Base-by-base conservation (phyloP, 257 asterid genomes). In the Anisodus acutangulus region DNA sequence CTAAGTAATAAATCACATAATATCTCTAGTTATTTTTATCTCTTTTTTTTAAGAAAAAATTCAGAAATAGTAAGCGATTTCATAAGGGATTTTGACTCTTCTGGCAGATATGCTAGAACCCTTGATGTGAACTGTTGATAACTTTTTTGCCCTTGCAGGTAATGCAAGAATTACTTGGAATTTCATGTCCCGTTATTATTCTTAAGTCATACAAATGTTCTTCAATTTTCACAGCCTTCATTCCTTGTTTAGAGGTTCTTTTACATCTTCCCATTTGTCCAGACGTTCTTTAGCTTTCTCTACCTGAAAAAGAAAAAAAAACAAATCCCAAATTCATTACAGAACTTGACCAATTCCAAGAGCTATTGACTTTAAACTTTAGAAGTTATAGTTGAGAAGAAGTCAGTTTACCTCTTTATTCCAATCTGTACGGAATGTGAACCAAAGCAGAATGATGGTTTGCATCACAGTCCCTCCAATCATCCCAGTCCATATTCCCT, bases 401-500 rank as follows among this genome's bases (percentile, higher is more conserved):
- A 63, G 69, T 63, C 41, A 63, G 70, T 63, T 9, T 8, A 92
- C 98, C 98, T 95, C 98, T 87, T 88, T 87, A n/a, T 88, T 81
- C 98, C 97, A 95, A 63, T 94, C 97, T 0, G 98, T 88, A 2
- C 90, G 93, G 69, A 88, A 90, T 70, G 98, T 95, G 2, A 88
- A 91, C 97, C 97, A 95, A 4, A 95, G 81, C 62, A 95, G 87
- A 82, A 95, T 95, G 13, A 94, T 31, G 3, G 98, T 95, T 82
- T 94, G 98, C 98, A 94, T 89, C 87, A 91, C 41, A 12, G 98
- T 95, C 51, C 98, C 98, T 45, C 97, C 98, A 2, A 95, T 92
- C 97, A 95, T 93, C 19, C 98, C 98, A 0, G 90, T 81, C 98
- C 98, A 95, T 84, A 95, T 91, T 10, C 98, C 98, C 98, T 95